A percentile compares a stretch with the other conserved stretches of the same genome.
phyloP scores from a whole-genome alignment of 1,139 yeast species.

The Candida anutae region DNA sequence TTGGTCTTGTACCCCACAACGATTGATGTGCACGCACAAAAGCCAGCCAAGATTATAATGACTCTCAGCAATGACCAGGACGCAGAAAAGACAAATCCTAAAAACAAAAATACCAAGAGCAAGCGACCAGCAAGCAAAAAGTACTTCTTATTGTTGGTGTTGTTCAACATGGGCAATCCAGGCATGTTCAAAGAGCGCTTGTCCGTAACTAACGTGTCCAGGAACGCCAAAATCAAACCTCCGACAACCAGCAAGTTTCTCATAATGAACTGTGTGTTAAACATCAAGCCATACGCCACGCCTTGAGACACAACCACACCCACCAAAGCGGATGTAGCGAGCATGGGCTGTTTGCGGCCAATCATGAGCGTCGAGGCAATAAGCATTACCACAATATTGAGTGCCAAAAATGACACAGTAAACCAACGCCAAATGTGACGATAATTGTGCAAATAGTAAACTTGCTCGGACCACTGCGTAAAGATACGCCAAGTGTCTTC shows the following conservation, averaged over 20 bases:
- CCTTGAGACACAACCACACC: conserved; percentile 81
- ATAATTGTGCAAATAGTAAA: conserved; percentile 71
- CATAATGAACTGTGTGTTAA: conserved; percentile 73
- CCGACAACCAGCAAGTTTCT: conserved; percentile 90
- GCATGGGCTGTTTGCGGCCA: conserved; percentile 58
- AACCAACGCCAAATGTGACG: conserved; percentile 76
- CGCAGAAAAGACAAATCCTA: conserved; percentile 78
- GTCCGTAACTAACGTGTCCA: conserved; percentile 83
- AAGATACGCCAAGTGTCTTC: conserved; percentile 84
- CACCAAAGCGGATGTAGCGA: conserved; percentile 66
- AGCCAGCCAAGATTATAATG: conserved; percentile 62
- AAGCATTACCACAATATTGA: conserved; percentile 66
- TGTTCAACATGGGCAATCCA: conserved; percentile 82
- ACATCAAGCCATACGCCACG: conserved; percentile 77
- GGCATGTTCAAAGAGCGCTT: conserved; percentile 70
- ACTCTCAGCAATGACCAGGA: conserved; percentile 65
- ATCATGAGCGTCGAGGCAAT: conserved; percentile 68
- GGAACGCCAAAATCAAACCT: conserved; percentile 80
- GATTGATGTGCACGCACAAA: conserved; percentile 67
- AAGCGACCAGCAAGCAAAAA: conserved; percentile 85
- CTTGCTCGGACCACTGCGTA: conserved; percentile 90
- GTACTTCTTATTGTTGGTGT: conserved; percentile 82
- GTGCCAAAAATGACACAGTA: conserved; percentile 59
- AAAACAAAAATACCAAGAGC: conserved; percentile 73
- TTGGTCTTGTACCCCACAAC: conserved; percentile 92